Evolutionary conservation across 495 filamentous ascomycete genomes (phyloP).

Genomic region (Bacidia rubella): DNA sequence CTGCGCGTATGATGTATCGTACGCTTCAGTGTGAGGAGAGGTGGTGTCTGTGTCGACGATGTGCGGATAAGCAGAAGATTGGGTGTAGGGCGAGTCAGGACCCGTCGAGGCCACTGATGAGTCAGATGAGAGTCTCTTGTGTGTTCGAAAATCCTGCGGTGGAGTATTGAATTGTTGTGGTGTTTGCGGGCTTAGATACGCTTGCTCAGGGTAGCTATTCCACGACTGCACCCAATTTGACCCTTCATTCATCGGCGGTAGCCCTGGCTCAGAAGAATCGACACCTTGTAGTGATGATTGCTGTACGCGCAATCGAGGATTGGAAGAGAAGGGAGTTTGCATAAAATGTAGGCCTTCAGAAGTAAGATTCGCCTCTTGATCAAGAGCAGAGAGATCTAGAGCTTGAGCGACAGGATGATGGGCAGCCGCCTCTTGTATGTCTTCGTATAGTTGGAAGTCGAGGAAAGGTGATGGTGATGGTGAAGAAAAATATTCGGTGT

Average conservation of each 20-base stretch:
- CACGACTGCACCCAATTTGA: constrained; percentile 11
- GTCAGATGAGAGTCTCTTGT: constrained; percentile 22
- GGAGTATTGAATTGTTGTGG: constrained; percentile 3
- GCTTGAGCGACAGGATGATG: background rate
- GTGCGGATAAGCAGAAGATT: constrained; percentile 21
- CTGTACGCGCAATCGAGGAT: constrained; percentile 15
- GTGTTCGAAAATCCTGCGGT: constrained; percentile 10
- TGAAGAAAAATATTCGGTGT: constrained; percentile 11
- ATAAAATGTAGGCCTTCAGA: constrained; percentile 11
- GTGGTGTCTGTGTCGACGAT: constrained; percentile 27
- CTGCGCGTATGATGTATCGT: constrained; percentile 23
- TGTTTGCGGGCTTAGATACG: constrained; percentile 13
- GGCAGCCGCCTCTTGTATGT: background rate
- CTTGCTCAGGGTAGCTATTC: constrained; percentile 6
- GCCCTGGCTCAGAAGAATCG: constrained; percentile 5
- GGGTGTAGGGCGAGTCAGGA: constrained; percentile 23
- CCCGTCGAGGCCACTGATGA: constrained; percentile 23
- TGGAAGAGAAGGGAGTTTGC: constrained; percentile 12
- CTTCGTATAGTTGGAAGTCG: background rate
- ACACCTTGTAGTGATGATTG: constrained; percentile 10
- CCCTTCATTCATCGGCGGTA: constrained; percentile 17
- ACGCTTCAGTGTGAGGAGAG: constrained; percentile 23
- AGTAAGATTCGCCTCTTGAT: background rate
- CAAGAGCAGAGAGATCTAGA: background rate
- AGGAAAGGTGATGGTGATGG: constrained; percentile 9